Percentiles rank a stretch among this genome's conserved stretches.
These are phyloP conservation scores for Alternaria incomplexa DNA, from an alignment of 2,329 filamentous ascomycete genomes.

Conservation along the genomic window DNA sequence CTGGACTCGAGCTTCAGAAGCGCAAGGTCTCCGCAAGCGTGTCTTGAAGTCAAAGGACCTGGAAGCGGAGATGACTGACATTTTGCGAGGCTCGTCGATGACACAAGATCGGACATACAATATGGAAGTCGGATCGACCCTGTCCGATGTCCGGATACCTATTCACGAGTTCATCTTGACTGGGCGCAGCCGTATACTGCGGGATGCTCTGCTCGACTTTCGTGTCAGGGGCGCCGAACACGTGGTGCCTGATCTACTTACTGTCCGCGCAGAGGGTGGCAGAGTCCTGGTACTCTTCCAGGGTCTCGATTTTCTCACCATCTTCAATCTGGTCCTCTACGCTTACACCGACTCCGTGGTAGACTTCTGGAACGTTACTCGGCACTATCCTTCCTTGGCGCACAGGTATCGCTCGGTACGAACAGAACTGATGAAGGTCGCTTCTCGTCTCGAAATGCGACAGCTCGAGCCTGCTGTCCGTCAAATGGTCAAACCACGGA, in stretches of 20 bases:
- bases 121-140: conserved; percentile 58
- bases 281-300: conserved; percentile 69
- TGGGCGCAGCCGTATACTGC: conserved; percentile 72
- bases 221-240: conserved; percentile 62
- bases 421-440: conserved; percentile 85
- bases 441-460: conserved; percentile 71
- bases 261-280: conserved; percentile 60
- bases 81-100: conserved; percentile 43
- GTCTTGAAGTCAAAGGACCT: conserved; percentile 69
- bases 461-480: conserved; percentile 79
- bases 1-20: conserved; percentile 56
- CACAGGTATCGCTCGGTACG: conserved; percentile 80
- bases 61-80: conserved; percentile 65
- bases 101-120: conserved; percentile 54
- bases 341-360: conserved; percentile 80
- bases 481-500: conserved; percentile 70
- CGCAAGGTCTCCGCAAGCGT: conserved; percentile 61
- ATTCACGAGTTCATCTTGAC: conserved; percentile 82
- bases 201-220: conserved; percentile 63
- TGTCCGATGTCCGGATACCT: conserved; percentile 75
- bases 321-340: conserved; percentile 81
- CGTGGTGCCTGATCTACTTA: conserved; percentile 66
- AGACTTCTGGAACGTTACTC: conserved; percentile 85
- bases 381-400: conserved; percentile 68
- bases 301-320: conserved; percentile 75